Evolutionary conservation across 2,329 filamentous ascomycete species (phyloP).

Genomic region (Fusarium heterosporum): DNA sequence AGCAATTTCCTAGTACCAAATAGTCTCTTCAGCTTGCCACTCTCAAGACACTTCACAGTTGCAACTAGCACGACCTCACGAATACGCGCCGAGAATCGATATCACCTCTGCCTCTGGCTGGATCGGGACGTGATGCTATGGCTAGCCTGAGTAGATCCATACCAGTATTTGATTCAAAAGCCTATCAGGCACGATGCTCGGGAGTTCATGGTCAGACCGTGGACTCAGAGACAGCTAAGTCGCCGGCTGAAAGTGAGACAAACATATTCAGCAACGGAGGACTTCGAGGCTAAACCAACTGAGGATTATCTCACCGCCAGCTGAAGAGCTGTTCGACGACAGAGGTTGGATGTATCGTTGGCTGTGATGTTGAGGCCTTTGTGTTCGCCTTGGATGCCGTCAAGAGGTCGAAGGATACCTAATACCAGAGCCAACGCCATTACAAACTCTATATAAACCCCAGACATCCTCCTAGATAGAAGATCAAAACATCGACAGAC

Average conservation of each 20-base stretch:
- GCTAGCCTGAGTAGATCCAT: not conserved
- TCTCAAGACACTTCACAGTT: not conserved
- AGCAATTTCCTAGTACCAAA: fast-evolving
- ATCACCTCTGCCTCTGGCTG: not conserved
- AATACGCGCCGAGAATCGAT: not conserved
- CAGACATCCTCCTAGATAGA: not conserved
- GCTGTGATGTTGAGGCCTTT: no score
- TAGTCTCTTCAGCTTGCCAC: not conserved
- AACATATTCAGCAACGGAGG: not conserved
- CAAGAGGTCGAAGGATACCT: no score
- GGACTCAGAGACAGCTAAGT: fast-evolving
- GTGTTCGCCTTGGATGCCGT: no score
- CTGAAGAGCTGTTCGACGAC: not conserved
- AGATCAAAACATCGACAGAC: not conserved
- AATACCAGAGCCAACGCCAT: no score
- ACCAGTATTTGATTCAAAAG: not conserved
- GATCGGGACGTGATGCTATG: not conserved
- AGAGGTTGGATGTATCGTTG: no score
- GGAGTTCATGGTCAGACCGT: not conserved
- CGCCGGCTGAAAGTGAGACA: constrained; percentile 6
- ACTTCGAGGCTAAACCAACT: not conserved
- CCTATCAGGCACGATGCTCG: not conserved
- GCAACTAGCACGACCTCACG: not conserved
- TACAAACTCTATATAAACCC: not conserved
- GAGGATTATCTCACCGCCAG: not conserved